Evolutionary conservation across 1,139 yeast species (phyloP).

Genomic region (Protomyces arabidopsidicola): DNA sequence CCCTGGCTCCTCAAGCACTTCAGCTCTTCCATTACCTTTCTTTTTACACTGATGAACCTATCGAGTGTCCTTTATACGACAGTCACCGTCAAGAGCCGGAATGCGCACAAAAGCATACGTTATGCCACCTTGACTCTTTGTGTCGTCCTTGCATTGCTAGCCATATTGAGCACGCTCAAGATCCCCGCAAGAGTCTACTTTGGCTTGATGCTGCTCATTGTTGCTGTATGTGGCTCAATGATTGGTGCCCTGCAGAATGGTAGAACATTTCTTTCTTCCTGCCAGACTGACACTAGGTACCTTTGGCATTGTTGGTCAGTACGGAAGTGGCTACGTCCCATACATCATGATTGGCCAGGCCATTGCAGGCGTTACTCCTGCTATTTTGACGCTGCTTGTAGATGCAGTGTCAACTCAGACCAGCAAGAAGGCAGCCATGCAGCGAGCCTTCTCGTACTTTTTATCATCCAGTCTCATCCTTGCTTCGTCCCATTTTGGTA

Average conservation of each 20-base stretch:
- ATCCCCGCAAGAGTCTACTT: slow-evolving; percentile 48
- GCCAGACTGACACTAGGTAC: not conserved
- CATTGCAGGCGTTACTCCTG: slow-evolving; percentile 23
- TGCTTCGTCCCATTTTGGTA: slow-evolving; percentile 8
- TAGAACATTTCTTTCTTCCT: slow-evolving; percentile 39
- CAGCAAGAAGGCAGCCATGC: slow-evolving; percentile 1
- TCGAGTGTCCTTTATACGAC: slow-evolving; percentile 61
- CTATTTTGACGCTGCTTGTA: slow-evolving; percentile 17
- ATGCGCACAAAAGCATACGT: slow-evolving; percentile 53
- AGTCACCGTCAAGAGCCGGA: slow-evolving; percentile 58
- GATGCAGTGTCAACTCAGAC: not conserved
- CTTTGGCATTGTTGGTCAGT: slow-evolving; percentile 9
- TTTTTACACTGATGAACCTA: slow-evolving; percentile 69
- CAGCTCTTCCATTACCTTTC: slow-evolving; percentile 62
- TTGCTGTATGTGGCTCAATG: slow-evolving; percentile 46
- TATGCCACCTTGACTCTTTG: slow-evolving; percentile 54
- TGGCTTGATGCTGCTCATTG: slow-evolving; percentile 45
- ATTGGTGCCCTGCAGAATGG: slow-evolving; percentile 82
- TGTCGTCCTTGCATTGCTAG: slow-evolving; percentile 50
- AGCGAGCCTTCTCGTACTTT: slow-evolving; percentile 18
- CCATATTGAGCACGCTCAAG: slow-evolving; percentile 42
- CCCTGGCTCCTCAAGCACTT: slow-evolving; percentile 44
- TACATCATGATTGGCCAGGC: slow-evolving; percentile 23
- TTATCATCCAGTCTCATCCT: slow-evolving; percentile 12
- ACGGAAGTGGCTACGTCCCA: slow-evolving; percentile 10